A percentile compares a stretch with the other conserved stretches of the same genome.
Conservation (phyloP, 1,284 basidiomycete genomes). For the Ustilago hordei region DNA sequence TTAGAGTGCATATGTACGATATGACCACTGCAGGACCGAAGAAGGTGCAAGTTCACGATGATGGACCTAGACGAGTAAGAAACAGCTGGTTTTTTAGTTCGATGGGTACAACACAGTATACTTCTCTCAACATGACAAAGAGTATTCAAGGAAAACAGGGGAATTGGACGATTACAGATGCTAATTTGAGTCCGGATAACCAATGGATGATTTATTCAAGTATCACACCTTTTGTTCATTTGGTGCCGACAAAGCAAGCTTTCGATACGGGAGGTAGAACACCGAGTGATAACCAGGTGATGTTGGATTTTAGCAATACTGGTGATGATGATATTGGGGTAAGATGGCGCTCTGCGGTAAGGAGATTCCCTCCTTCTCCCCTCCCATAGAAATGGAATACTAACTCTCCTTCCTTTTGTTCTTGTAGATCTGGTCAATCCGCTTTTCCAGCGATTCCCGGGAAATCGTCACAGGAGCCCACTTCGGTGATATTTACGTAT, state of each 20-base stretch:
- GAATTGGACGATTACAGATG: conserved; percentile 74
- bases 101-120: conserved; percentile 71
- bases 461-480: conserved; percentile 79
- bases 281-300: conserved; percentile 58
- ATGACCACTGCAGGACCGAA: conserved; percentile 36
- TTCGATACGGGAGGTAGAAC: conserved; percentile 47
- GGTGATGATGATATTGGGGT: conserved; percentile 70
- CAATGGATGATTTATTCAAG: conserved; percentile 88
- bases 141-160: conserved; percentile 62
- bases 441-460: conserved; percentile 93
- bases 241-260: conserved; percentile 78
- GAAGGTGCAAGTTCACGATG: conserved; percentile 42
- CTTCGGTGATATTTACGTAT: conserved; percentile 81
- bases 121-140: conserved; percentile 63
- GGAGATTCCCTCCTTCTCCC: conserved; percentile 12
- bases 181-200: conserved; percentile 90
- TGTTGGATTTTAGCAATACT: conserved; percentile 67
- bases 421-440: conserved; percentile 84
- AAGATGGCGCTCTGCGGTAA: conserved; percentile 63
- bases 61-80: conserved; percentile 36
- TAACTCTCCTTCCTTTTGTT: not conserved
- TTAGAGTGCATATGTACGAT: conserved; percentile 74
- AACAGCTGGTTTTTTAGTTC: conserved; percentile 48
- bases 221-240: conserved; percentile 77
- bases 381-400: not conserved